These are phyloP conservation scores for Stevia rebaudiana DNA, from an alignment of 140 eudicot genomes.

Conservation along the genomic window DNA sequence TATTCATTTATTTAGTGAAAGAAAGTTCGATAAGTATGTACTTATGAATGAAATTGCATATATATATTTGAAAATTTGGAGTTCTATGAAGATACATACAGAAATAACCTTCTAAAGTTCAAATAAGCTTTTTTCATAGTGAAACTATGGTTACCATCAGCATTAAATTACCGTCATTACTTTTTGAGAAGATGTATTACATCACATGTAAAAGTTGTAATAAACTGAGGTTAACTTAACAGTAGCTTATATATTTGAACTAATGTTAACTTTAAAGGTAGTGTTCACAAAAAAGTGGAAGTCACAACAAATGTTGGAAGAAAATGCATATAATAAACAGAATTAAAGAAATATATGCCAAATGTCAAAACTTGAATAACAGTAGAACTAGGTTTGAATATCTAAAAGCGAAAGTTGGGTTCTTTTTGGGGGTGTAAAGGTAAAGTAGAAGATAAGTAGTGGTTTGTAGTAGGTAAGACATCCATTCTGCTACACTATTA, in stretches of 20 bases:
- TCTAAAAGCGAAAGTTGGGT: conserved; percentile 5
- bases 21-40: background rate
- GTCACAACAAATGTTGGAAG: background rate
- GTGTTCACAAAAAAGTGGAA: no score
- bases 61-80: background rate
- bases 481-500: conserved; percentile 5
- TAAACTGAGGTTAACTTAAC: no score
- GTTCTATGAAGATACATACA: no score
- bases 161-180: no score
- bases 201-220: no score
- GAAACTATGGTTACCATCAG: no score
- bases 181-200: no score
- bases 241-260: background rate
- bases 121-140: no score
- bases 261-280: background rate
- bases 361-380: conserved; percentile 13
- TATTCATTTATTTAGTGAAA: background rate
- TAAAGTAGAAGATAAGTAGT: background rate
- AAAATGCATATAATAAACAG: background rate
- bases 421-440: conserved; percentile 3
- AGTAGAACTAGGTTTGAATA: background rate
- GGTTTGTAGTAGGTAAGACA: conserved; percentile 9
- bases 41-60: background rate
- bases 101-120: no score
- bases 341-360: background rate